Evolutionary conservation across 805 yeast species (phyloP).

Genomic region (Candida nonsorbophila): DNA sequence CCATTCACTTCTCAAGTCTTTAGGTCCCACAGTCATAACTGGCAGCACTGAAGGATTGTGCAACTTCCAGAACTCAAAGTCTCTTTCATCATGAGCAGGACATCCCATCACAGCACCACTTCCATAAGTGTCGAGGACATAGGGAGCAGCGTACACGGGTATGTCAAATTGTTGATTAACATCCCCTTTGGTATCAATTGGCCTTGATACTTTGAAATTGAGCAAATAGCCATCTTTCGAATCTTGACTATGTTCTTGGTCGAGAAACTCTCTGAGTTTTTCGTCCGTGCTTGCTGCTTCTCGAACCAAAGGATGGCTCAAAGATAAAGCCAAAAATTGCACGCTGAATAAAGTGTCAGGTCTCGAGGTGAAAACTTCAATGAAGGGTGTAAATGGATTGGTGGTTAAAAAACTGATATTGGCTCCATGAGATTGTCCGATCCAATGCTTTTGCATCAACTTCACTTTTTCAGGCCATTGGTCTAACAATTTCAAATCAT

Average conservation of each 20-base stretch:
- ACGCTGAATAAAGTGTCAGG: slow-evolving; percentile 84
- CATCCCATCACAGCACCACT: slow-evolving; percentile 97
- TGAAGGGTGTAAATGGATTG: slow-evolving; percentile 20
- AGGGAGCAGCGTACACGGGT: slow-evolving; percentile 88
- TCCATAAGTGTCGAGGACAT: slow-evolving; percentile 80
- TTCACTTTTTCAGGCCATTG: slow-evolving; percentile 90
- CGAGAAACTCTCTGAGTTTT: slow-evolving; percentile 43
- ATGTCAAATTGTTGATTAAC: slow-evolving; percentile 20
- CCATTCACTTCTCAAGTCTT: slow-evolving; percentile 13
- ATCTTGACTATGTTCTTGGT: slow-evolving; percentile 32
- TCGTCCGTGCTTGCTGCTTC: slow-evolving; percentile 31
- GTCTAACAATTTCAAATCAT: slow-evolving; percentile 56
- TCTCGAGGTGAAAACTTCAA: slow-evolving; percentile 72
- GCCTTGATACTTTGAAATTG: slow-evolving; percentile 47
- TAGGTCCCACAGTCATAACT: slow-evolving; percentile 42
- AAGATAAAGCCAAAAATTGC: slow-evolving; percentile 75
- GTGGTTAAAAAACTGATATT: slow-evolving; percentile 49
- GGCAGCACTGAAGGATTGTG: slow-evolving; percentile 47
- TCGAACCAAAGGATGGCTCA: slow-evolving; percentile 59
- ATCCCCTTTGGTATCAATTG: slow-evolving; percentile 41
- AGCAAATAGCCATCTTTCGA: slow-evolving; percentile 55
- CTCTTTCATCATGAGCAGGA: slow-evolving; percentile 90
- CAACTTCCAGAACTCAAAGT: slow-evolving; percentile 69
- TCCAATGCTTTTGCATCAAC: slow-evolving; percentile 91
- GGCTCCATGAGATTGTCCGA: slow-evolving; percentile 82